Percentiles rank a stretch among this genome's conserved stretches.
phyloP scores from a whole-genome alignment of 2,329 filamentous ascomycete genomes.

The Pseudogymnoascus sp. region DNA sequence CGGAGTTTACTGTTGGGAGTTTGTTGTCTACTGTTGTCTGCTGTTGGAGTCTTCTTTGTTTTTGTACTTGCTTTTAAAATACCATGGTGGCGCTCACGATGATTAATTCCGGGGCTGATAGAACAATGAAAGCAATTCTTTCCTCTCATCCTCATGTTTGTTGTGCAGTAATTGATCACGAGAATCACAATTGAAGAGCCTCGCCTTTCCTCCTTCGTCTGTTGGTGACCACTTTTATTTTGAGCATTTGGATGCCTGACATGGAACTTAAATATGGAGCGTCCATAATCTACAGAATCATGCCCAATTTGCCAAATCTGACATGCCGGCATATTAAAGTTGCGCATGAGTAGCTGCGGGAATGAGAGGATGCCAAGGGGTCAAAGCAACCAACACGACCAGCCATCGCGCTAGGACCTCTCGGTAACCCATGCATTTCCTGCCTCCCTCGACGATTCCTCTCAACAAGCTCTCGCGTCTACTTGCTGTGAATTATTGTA shows the following conservation, averaged over 20 bases:
- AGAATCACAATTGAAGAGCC: neutral
- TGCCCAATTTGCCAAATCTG: neutral
- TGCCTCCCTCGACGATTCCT: constrained; percentile 3
- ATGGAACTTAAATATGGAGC: neutral
- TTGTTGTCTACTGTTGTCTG: neutral
- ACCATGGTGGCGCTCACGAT: neutral
- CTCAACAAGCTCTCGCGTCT: neutral
- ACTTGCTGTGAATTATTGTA: neutral
- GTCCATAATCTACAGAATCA: neutral
- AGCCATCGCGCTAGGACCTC: constrained; percentile 7
- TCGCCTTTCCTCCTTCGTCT: neutral
- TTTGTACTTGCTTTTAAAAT: constrained; percentile 1
- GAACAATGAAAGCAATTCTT: neutral
- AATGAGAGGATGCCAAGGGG: neutral
- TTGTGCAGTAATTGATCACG: neutral
- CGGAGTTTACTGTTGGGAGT: neutral
- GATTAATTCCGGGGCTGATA: neutral
- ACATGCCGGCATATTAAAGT: neutral
- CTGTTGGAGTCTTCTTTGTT: neutral
- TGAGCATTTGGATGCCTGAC: neutral
- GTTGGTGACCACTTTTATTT: neutral
- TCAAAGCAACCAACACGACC: constrained; percentile 8
- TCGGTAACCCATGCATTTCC: constrained; percentile 1
- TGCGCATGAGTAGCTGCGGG: constrained; percentile 5
- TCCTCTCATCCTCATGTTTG: neutral